Evolutionary conservation across 1,139 yeast species (phyloP), one percentile per base, ranked within the genome.

Genomic region (Yamadazyma sp.): DNA sequence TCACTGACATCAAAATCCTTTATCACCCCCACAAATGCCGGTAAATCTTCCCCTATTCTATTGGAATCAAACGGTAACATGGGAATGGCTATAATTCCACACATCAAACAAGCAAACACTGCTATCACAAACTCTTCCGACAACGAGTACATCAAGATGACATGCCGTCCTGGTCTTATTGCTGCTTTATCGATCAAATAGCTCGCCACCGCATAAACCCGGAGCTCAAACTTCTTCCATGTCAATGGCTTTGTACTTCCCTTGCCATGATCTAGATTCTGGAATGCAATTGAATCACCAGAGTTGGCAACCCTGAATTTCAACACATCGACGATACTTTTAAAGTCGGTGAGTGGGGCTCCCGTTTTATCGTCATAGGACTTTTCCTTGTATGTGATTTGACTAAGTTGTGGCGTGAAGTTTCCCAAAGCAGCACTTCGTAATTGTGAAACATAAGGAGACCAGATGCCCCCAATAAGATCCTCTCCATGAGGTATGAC

Each of bases 91-190:
- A 86, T 73, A 3, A 89, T 68, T 1, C 97, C 96, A 45, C 90
- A 76, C 44, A 84, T 63, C 56, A 92, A 75, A 57, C 97, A 92
- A 0, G 98, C 97, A 58, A 82, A 82, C 0, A 89, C 70, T 1
- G 96, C 88, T 31, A 87, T 79, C 6, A 85, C 79, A 56, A 80
- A 92, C 45, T 92, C 97, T 43, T 90, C 96, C 1, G 92, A 81
- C 38, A 92, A 77, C 0, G 96, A 84, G 55, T 86, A 88, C 85
- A 89, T 85, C 48, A 92, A 66, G 4, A 90, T 73, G 6, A 87
- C 90, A 45, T 74, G 70, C 42, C 83, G 85, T 0, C 96, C 96
- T 0, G 86, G 73, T 37, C 62, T 70, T 33, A 87, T 56, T 2
- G 67, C 62, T 0, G 73, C 68, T 50, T 80, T 78, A 14, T 80